Percentiles rank a stretch among this genome's conserved stretches.
phyloP scores from a whole-genome alignment of 805 yeast genomes.

The Schizosaccharomyces octosporus region DNA sequence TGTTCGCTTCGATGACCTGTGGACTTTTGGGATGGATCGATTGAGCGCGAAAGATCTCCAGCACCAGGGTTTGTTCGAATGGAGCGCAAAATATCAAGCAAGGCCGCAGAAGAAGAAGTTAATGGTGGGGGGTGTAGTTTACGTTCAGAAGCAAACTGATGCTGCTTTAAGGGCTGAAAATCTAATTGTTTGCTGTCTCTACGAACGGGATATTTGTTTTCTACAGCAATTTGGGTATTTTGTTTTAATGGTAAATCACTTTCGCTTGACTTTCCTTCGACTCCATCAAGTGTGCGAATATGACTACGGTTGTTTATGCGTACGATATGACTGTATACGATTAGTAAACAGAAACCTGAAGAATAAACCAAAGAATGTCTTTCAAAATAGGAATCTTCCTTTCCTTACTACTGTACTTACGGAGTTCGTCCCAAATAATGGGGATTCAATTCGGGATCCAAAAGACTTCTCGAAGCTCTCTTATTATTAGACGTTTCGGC shows the following conservation, averaged over 20 bases:
- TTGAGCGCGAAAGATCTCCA: too few species aligned
- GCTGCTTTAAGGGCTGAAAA: neutral
- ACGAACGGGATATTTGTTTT: neutral
- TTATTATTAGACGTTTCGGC: neutral
- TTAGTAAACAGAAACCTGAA: neutral
- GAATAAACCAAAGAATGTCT: too few species aligned
- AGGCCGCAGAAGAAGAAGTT: neutral
- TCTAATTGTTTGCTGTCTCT: neutral
- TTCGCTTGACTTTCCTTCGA: neutral
- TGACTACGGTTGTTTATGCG: neutral
- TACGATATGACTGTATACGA: neutral
- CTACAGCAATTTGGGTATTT: neutral
- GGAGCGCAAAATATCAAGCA: neutral
- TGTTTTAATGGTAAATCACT: neutral
- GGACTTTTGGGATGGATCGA: too few species aligned
- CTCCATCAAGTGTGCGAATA: neutral
- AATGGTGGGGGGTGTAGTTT: neutral
- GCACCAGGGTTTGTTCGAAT: neutral
- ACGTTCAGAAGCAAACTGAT: neutral
- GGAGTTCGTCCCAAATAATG: neutral
- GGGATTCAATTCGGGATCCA: neutral
- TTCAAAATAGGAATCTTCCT: neutral
- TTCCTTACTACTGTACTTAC: neutral
- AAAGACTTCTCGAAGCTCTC: neutral
- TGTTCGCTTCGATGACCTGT: too few species aligned